Percentiles rank a stretch among this genome's conserved stretches.
These are phyloP conservation scores for Mycena rebaudengoi DNA, from an alignment of 768 basidiomycete species.

Conservation along the genomic window DNA sequence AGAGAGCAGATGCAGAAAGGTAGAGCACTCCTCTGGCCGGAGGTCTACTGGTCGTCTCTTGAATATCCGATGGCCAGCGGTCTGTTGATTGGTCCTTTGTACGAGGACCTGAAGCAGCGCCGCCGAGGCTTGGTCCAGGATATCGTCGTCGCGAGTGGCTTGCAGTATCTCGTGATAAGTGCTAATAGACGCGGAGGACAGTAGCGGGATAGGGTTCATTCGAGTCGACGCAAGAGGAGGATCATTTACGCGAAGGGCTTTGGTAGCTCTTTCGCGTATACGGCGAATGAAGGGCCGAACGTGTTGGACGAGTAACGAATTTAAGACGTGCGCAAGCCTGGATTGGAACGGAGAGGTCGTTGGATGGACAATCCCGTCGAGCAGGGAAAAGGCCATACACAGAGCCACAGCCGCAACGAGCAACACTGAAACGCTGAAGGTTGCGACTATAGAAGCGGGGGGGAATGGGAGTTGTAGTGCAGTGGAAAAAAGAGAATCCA, in stretches of 20 bases:
- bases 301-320: not conserved
- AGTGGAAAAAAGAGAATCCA: conserved; percentile 21
- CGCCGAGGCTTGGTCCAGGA: conserved; percentile 24
- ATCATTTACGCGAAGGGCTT: not conserved
- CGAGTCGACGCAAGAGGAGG: not conserved
- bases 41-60: conserved; percentile 2
- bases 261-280: not conserved
- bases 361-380: conserved; percentile 16
- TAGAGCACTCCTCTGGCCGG: conserved; percentile 16
- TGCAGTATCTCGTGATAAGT: conserved; percentile 27
- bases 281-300: not conserved
- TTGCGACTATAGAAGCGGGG: not conserved
- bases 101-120: conserved; percentile 21
- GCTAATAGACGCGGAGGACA: not conserved
- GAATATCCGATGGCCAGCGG: not conserved
- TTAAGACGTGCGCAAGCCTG: not conserved
- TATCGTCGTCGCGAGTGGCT: conserved; percentile 23
- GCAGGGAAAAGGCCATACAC: not conserved
- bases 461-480: conserved; percentile 14
- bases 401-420: conserved; percentile 11
- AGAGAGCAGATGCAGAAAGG: conserved; percentile 18
- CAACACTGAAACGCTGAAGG: conserved; percentile 11
- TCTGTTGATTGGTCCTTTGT: not conserved
- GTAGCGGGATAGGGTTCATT: not conserved
- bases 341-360: conserved; percentile 17